These are phyloP conservation scores for Shiraia sp. DNA, from an alignment of 2,329 filamentous ascomycete genomes.

Conservation along the genomic window DNA sequence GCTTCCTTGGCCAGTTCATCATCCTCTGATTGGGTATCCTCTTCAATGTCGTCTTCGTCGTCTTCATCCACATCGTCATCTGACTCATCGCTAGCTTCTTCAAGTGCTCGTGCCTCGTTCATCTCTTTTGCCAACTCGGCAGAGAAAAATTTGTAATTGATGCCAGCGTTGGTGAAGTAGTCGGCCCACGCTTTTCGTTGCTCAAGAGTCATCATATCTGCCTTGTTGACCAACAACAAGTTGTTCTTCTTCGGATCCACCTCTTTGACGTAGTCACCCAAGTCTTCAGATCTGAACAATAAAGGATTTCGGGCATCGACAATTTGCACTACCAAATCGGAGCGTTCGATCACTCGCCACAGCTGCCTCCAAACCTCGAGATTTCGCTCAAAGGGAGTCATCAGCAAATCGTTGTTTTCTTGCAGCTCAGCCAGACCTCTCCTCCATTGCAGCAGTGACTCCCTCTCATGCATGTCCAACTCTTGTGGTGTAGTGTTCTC, in stretches of 20 bases:
- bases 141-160: conserved; percentile 96
- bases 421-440: conserved; percentile 89
- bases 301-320: conserved; percentile 95
- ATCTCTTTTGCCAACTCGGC: conserved; percentile 87
- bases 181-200: conserved; percentile 85
- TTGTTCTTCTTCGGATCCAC: conserved; percentile 88
- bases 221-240: conserved; percentile 93
- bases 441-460: conserved; percentile 84
- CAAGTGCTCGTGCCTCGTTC: conserved; percentile 71
- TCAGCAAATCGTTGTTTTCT: conserved; percentile 89
- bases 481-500: conserved; percentile 79
- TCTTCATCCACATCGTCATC: conserved; percentile 50
- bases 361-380: conserved; percentile 96
- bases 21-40: conserved; percentile 54
- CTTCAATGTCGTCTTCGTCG: conserved; percentile 50
- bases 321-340: conserved; percentile 95
- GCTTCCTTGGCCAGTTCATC: conserved; percentile 51
- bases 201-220: conserved; percentile 93
- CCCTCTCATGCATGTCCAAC: conserved; percentile 77
- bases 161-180: conserved; percentile 78
- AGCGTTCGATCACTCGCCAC: conserved; percentile 97
- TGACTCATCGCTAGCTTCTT: conserved; percentile 52
- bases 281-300: conserved; percentile 89
- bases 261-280: conserved; percentile 93
- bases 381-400: conserved; percentile 98